These are phyloP conservation scores for Venturia pyrina DNA, from an alignment of 2,329 filamentous ascomycete genomes.

Conservation along the genomic window DNA sequence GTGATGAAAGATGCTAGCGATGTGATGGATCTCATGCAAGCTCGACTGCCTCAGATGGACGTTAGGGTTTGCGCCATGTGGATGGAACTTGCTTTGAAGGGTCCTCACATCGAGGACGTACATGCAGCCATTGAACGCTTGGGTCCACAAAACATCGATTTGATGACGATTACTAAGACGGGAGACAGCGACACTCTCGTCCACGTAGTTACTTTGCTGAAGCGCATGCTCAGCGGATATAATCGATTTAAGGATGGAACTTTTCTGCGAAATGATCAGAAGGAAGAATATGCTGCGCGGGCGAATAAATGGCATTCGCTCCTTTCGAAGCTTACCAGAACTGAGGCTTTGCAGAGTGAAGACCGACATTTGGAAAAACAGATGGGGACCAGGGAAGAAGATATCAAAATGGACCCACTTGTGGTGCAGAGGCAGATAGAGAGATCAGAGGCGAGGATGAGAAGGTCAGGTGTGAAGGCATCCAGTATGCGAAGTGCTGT, in stretches of 20 bases:
- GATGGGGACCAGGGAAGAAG: neutral
- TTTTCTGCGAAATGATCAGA: neutral
- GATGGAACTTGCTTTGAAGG: constrained; percentile 45
- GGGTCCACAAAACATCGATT: neutral
- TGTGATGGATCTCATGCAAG: constrained; percentile 56
- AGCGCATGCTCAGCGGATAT: neutral
- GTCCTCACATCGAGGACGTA: constrained; percentile 20
- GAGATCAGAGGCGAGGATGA: neutral
- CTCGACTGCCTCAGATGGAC: constrained; percentile 38
- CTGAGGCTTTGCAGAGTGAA: neutral
- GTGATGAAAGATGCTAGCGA: constrained; percentile 54
- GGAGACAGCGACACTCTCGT: neutral
- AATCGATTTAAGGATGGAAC: neutral
- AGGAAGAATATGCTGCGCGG: neutral
- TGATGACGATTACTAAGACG: neutral
- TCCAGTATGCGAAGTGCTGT: neutral
- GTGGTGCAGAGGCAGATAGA: neutral
- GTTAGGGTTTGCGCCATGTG: constrained; percentile 43
- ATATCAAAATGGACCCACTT: neutral
- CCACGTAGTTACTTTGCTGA: neutral
- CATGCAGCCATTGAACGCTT: constrained; percentile 2
- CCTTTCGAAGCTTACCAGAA: neutral
- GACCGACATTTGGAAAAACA: neutral
- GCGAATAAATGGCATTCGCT: neutral
- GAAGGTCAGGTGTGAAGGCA: neutral